A percentile compares a stretch with the other conserved stretches of the same genome.
Evolutionary conservation across 139 green algal genomes (phyloP).

Genomic region (Pleodorina starrii): DNA sequence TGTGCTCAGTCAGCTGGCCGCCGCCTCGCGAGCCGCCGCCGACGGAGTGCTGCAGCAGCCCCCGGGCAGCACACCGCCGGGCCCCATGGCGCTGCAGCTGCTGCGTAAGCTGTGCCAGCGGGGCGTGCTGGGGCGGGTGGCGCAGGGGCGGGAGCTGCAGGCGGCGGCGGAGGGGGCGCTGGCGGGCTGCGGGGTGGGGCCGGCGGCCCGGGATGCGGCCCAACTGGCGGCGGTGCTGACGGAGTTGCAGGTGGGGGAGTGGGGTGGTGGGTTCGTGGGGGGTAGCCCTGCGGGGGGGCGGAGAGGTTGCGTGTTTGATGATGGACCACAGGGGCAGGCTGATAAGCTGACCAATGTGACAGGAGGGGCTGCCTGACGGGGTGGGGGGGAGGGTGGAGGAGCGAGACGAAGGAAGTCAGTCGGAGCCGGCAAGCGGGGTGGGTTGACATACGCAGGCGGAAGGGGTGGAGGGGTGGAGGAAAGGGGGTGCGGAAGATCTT

Average conservation of each 20-base stretch:
- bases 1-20: conserved; percentile 20
- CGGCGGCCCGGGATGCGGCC: conserved; percentile 32
- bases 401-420: too few relatives aligned
- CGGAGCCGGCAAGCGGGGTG: too few relatives aligned
- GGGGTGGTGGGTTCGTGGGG: too few relatives aligned
- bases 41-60: conserved; percentile 19
- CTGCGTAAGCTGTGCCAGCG: conserved; percentile 42
- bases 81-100: conserved; percentile 55
- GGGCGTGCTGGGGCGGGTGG: conserved; percentile 47
- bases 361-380: too few relatives aligned
- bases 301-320: too few relatives aligned
- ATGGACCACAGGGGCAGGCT: too few relatives aligned
- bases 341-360: too few relatives aligned
- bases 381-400: too few relatives aligned
- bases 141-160: conserved; percentile 35
- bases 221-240: conserved; percentile 57
- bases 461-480: too few relatives aligned
- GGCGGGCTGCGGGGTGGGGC: neutral
- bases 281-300: too few relatives aligned
- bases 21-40: conserved; percentile 42
- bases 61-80: neutral
- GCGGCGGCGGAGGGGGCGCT: neutral
- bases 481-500: too few relatives aligned
- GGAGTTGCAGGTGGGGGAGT: conserved; percentile 31
- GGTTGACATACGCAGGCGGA: too few relatives aligned